phyloP scores from a whole-genome alignment of 176 grass and related monocot species.

The Saccharum spontaneum region DNA sequence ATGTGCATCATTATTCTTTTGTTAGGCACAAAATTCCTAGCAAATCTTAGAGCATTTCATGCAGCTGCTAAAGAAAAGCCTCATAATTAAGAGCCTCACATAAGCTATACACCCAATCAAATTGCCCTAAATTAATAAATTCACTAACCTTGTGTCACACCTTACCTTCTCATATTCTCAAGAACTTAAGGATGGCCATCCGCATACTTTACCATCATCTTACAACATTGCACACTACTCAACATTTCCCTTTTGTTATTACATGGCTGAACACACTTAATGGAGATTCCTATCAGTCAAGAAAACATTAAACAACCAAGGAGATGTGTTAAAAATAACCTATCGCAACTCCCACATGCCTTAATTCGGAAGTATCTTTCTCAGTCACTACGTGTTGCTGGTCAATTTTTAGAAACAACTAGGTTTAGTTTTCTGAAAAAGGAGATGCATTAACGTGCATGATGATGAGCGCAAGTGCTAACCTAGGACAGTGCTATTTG shows the following conservation, averaged over 20 bases:
- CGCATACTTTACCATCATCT: not conserved
- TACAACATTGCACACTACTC: not conserved
- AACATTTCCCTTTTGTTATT: conserved; percentile 3
- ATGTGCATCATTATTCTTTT: not conserved
- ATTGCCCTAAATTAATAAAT: not conserved
- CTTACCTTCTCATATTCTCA: not conserved
- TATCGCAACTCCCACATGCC: conserved; percentile 47
- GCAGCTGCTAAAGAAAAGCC: not conserved
- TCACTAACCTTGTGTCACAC: not conserved
- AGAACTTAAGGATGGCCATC: not conserved
- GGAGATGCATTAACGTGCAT: conserved; percentile 20
- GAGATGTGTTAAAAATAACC: conserved; percentile 45
- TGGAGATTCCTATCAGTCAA: conserved; percentile 21
- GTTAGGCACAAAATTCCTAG: not conserved
- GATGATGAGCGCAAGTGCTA: not conserved
- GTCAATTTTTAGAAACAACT: conserved; percentile 33
- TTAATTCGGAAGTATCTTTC: conserved; percentile 43
- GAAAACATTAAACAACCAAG: not conserved
- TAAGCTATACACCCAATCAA: not conserved
- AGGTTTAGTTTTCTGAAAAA: conserved; percentile 35
- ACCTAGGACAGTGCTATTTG: conserved; percentile 39
- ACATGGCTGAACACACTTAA: not conserved
- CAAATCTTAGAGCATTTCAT: not conserved
- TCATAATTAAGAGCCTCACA: not conserved
- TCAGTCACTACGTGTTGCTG: conserved; percentile 35